phyloP scores from a whole-genome alignment of 495 filamentous ascomycete species.

The Penicillium fimorum region DNA sequence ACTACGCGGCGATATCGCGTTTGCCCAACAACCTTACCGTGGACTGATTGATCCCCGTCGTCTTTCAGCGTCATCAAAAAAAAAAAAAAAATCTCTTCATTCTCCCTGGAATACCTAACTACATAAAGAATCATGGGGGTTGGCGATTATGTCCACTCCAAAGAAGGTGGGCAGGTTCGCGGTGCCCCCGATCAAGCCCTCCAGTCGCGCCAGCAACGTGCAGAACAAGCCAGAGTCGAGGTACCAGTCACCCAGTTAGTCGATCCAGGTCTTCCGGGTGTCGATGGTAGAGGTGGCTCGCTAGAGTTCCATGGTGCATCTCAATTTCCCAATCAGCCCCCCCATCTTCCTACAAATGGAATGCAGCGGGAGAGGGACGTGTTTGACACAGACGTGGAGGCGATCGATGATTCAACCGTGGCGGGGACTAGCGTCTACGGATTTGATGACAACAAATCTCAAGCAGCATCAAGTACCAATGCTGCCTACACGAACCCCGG shows the following conservation, averaged over 20 bases:
- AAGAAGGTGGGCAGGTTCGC: constrained; percentile 36
- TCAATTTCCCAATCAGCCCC: constrained; percentile 14
- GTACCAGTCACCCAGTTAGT: constrained; percentile 28
- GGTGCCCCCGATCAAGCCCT: constrained; percentile 24
- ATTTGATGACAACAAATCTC: constrained; percentile 35
- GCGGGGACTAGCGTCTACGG: constrained; percentile 42
- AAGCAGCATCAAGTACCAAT: constrained; percentile 22
- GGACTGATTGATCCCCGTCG: constrained; percentile 8
- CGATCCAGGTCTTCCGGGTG: constrained; percentile 15
- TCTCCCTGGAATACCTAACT: background rate
- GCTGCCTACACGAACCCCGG: constrained; percentile 18
- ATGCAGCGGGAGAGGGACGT: constrained; percentile 35
- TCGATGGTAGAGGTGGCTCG: constrained; percentile 18
- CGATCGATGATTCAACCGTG: constrained; percentile 47
- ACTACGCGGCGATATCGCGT: constrained; percentile 34
- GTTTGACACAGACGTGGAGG: constrained; percentile 50
- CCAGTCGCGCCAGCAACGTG: constrained; percentile 33
- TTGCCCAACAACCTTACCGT: constrained; percentile 7
- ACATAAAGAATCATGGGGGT: constrained; percentile 36
- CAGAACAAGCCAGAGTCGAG: constrained; percentile 39
- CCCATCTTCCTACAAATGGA: constrained; percentile 18
- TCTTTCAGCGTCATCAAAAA: constrained; percentile 5
- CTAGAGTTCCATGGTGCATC: constrained; percentile 23
- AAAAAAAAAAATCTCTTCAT: background rate
- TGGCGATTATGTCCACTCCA: constrained; percentile 47